These are phyloP conservation scores for Cicer arietinum DNA, from an alignment of 306 rosid species.

Conservation along the genomic window DNA sequence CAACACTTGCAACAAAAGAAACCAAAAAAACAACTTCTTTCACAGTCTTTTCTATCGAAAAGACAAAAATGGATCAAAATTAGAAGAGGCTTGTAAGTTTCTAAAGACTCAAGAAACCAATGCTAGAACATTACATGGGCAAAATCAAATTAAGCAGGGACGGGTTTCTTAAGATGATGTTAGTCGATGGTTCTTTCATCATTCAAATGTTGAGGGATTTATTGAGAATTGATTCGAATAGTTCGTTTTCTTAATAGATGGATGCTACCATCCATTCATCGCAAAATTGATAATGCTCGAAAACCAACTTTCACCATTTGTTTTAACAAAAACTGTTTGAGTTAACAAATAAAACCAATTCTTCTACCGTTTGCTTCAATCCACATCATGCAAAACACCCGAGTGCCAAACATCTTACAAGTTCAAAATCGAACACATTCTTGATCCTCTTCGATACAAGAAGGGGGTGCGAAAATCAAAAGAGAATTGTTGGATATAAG, in stretches of 20 bases:
- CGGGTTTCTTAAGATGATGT: slow-evolving; percentile 49
- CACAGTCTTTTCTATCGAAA: slow-evolving; percentile 31
- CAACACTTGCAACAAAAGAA: slow-evolving; percentile 38
- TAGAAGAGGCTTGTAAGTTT: slow-evolving; percentile 37
- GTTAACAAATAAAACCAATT: slow-evolving; percentile 36
- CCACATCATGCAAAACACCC: neutral
- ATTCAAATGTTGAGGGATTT: slow-evolving; percentile 48
- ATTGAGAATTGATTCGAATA: neutral
- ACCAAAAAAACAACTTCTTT: slow-evolving; percentile 38
- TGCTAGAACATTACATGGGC: slow-evolving; percentile 40
- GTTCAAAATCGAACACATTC: slow-evolving; percentile 38
- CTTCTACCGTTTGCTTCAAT: slow-evolving; percentile 47
- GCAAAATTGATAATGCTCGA: slow-evolving; percentile 58
- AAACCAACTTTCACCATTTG: slow-evolving; percentile 58
- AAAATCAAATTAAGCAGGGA: slow-evolving; percentile 36
- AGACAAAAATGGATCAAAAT: neutral
- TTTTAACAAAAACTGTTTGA: slow-evolving; percentile 43
- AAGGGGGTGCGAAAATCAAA: slow-evolving; percentile 51
- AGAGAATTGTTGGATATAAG: slow-evolving; percentile 40
- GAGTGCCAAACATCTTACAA: neutral
- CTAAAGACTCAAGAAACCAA: slow-evolving; percentile 36
- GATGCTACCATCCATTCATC: slow-evolving; percentile 53
- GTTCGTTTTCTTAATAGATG: slow-evolving; percentile 42
- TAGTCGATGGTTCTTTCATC: slow-evolving; percentile 50
- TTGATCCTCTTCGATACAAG: slow-evolving; percentile 48